Evolutionary conservation across 75 land plant genomes (phyloP).

Genomic region (Chamaecyparis obtusa): DNA sequence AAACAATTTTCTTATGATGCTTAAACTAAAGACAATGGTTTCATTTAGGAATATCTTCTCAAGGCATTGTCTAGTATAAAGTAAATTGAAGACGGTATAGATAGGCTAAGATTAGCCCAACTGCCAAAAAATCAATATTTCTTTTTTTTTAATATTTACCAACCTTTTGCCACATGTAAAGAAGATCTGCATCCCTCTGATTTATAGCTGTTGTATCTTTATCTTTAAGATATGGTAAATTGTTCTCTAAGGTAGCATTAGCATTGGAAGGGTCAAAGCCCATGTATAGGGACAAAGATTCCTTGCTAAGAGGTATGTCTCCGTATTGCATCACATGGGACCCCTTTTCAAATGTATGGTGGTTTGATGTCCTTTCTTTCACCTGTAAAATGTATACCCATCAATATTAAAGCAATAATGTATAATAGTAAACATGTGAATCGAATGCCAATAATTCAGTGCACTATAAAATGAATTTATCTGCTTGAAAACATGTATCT

Average conservation of each 20-base stretch:
- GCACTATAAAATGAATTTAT: neutral
- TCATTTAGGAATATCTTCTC: neutral
- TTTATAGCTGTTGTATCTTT: conserved; percentile 30
- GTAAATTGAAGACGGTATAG: neutral
- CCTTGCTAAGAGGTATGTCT: conserved; percentile 37
- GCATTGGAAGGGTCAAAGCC: conserved; percentile 86
- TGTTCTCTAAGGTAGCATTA: conserved; percentile 51
- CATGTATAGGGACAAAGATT: conserved; percentile 52
- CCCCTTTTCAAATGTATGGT: conserved; percentile 51
- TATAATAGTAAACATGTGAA: neutral
- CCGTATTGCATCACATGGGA: conserved; percentile 96
- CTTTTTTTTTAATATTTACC: neutral
- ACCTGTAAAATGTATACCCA: conserved; percentile 47
- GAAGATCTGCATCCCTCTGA: conserved; percentile 87
- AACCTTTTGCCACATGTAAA: conserved; percentile 90
- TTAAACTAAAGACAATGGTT: neutral
- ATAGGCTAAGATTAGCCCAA: neutral
- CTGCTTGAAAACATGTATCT: neutral
- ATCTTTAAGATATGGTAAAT: conserved; percentile 12
- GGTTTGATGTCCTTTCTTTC: conserved; percentile 58
- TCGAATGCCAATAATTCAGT: neutral
- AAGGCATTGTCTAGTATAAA: neutral
- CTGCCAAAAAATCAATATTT: neutral
- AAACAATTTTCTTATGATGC: neutral
- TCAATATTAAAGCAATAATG: neutral